phyloP scores from a whole-genome alignment of 306 rosid species.

The Delonix regia region DNA sequence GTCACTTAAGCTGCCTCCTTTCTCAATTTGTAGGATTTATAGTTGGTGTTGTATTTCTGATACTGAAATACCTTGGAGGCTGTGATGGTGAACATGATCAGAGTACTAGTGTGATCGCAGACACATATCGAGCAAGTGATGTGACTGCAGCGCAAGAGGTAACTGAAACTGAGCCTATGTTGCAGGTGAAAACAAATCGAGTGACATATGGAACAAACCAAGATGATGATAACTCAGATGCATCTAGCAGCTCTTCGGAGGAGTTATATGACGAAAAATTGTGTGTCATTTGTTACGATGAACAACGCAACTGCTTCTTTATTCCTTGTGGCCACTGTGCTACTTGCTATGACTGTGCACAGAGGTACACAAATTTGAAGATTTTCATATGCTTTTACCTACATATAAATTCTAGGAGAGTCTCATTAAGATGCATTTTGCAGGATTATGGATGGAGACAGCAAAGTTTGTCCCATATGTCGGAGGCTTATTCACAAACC shows the following conservation, averaged over 20 bases:
- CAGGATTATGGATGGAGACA: constrained; percentile 71
- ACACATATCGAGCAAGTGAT: constrained; percentile 22
- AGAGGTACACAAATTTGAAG: constrained; percentile 49
- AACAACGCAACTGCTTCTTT: constrained; percentile 69
- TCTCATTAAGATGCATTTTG: constrained; percentile 31
- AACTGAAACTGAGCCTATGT: constrained; percentile 59
- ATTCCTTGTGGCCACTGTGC: constrained; percentile 87
- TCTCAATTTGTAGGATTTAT: constrained; percentile 48
- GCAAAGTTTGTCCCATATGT: constrained; percentile 72
- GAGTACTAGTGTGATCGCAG: neutral
- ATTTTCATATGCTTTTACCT: neutral
- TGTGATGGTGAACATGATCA: constrained; percentile 26
- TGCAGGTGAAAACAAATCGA: constrained; percentile 40
- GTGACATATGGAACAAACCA: constrained; percentile 53
- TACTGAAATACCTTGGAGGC: constrained; percentile 60
- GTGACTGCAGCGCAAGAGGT: constrained; percentile 22
- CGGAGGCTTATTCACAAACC: constrained; percentile 69
- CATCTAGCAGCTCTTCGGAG: constrained; percentile 59
- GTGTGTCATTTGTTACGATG: constrained; percentile 72
- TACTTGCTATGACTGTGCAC: constrained; percentile 75
- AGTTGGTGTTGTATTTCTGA: constrained; percentile 35
- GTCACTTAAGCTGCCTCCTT: constrained; percentile 4
- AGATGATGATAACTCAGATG: constrained; percentile 57
- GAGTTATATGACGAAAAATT: constrained; percentile 73
- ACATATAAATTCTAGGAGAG: neutral